Conservation (phyloP, 768 basidiomycete genomes). For the Hypholoma fasciculare region DNA sequence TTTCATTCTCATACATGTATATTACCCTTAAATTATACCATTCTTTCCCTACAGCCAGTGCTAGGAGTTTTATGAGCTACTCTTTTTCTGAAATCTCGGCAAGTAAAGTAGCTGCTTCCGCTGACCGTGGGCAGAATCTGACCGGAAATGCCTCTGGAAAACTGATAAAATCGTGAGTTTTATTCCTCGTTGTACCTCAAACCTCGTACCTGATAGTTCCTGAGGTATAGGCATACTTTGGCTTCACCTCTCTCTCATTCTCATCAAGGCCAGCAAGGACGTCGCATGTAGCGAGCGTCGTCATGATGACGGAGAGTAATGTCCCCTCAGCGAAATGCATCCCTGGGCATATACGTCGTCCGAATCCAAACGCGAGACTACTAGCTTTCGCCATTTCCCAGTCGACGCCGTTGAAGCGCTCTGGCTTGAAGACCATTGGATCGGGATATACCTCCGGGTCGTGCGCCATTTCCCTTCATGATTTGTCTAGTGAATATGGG, state of each 20-base stretch:
- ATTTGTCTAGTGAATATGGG: background rate
- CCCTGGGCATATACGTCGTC: conserved; percentile 45
- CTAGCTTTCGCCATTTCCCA: conserved; percentile 16
- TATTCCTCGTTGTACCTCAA: background rate
- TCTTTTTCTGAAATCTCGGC: background rate
- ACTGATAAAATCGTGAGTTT: background rate
- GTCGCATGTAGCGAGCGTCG: conserved; percentile 30
- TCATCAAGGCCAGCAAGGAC: conserved; percentile 28
- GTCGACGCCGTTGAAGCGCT: conserved; percentile 25
- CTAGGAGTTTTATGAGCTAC: no score
- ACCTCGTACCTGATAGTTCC: conserved; percentile 16
- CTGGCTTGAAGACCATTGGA: conserved; percentile 24
- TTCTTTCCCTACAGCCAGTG: no score
- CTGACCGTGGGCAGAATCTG: background rate
- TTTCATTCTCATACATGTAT: background rate
- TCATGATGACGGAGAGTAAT: conserved; percentile 25
- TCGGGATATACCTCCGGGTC: conserved; percentile 21
- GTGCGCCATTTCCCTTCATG: conserved; percentile 21
- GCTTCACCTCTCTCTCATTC: conserved; percentile 23
- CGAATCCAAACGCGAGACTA: conserved; percentile 28
- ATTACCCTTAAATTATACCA: background rate
- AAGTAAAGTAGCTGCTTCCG: background rate
- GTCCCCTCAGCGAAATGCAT: conserved; percentile 27
- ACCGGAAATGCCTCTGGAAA: background rate
- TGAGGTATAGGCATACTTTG: conserved; percentile 15